Base-by-base conservation (phyloP, 495 filamentous ascomycete genomes). In the Penicillium steckii region DNA sequence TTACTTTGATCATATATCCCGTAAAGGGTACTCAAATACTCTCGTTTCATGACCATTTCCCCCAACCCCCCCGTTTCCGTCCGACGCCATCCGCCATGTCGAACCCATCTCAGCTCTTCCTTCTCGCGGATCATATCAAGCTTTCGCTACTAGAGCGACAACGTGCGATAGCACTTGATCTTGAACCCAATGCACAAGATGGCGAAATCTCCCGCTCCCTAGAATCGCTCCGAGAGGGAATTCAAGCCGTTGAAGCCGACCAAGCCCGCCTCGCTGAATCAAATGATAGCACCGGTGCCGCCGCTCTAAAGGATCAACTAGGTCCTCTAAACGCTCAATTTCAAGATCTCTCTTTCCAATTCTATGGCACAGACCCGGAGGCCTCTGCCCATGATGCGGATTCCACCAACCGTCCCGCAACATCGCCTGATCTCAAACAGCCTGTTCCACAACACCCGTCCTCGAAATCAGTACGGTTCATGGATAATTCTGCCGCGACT, bases 381-480 rank as follows among this genome's bases (percentile, higher is more conserved):
- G 80, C 43, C 65, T 85, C 50, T 75, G 77, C 37, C 67, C 80
- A 89, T 70, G 77, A 90, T 69, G 52, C 81, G 90, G 41, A 73
- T 73, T 26, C 52, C 74, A 51, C 38, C 38, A 85, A 90, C 68
- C 26, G 32, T 35, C 82, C 52, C 79, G 82, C 62, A 15, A 61
- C 60, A 64, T 62, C 64, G 44, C 55, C 74, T 13, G 70, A 73
- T 49, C 67, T 78, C 45, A 76, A 77, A 61, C 73, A 73, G 48
- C 71, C 77, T 15, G 60, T 72, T 52, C 72, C 75, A 37, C 77
- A 76, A 55, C 75, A 76, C 46, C 74, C 72, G 26, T 55, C 66
- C 12, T 76, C 80, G 46, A 96, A 95, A 70, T 89, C 87, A 6
- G 93, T 98, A n/a, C 89, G 93, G 23, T 98, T 98, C 78, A 85